These are phyloP conservation scores for Cucurbita pepo DNA, from an alignment of 306 rosid genomes.

Conservation along the genomic window DNA sequence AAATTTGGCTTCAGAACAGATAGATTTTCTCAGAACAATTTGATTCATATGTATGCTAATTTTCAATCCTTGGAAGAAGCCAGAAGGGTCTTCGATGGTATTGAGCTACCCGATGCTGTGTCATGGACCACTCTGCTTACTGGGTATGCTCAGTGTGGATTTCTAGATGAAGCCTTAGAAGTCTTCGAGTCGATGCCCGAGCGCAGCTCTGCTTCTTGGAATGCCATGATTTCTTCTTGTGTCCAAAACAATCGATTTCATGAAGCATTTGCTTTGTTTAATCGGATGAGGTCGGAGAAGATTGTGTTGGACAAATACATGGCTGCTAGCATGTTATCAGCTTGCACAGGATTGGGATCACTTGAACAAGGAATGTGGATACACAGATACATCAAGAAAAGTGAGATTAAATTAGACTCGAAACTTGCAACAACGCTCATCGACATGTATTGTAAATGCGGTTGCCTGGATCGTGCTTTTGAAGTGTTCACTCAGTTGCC, in stretches of 20 bases:
- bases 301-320: conserved; percentile 34
- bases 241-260: conserved; percentile 32
- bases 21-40: conserved; percentile 21
- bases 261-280: conserved; percentile 42
- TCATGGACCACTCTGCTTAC: conserved; percentile 47
- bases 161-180: conserved; percentile 29
- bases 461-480: conserved; percentile 41
- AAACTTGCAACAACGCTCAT: conserved; percentile 41
- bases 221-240: conserved; percentile 46
- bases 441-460: conserved; percentile 66
- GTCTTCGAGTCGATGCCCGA: conserved; percentile 39
- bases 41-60: conserved; percentile 28
- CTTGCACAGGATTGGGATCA: conserved; percentile 48
- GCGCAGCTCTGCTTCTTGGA: conserved; percentile 39
- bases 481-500: conserved; percentile 25
- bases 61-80: conserved; percentile 34
- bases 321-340: conserved; percentile 48
- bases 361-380: conserved; percentile 58
- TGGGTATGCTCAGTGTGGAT: conserved; percentile 33
- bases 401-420: conserved; percentile 34
- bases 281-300: conserved; percentile 23
- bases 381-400: conserved; percentile 24
- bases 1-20: conserved; percentile 34
- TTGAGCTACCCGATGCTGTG: conserved; percentile 24
- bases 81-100: conserved; percentile 27